A percentile compares a stretch with the other conserved stretches of the same genome.
Evolutionary conservation across 352 stramenopile genomes (phyloP).

Genomic region (Globisporangium acanthophoron): DNA sequence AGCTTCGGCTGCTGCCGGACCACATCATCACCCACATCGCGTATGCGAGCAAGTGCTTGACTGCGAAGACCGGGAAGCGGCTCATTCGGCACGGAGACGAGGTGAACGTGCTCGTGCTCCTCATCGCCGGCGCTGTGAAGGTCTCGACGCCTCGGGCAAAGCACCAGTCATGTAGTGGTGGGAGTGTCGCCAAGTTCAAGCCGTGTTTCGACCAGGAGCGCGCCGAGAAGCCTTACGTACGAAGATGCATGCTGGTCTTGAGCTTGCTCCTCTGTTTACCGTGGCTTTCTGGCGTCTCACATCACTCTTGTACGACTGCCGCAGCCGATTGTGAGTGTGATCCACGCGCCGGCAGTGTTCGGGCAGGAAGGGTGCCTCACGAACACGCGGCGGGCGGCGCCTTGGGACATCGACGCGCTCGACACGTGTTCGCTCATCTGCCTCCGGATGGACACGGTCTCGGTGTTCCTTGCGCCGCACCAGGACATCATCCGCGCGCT

Average conservation of each 20-base stretch:
- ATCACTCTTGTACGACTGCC: background rate
- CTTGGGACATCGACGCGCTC: conserved; percentile 58
- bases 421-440: conserved; percentile 56
- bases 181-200: conserved; percentile 3
- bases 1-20: conserved; percentile 37
- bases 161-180: background rate
- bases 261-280: background rate
- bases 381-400: conserved; percentile 28
- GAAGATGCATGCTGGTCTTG: background rate
- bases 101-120: conserved; percentile 52
- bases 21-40: conserved; percentile 55
- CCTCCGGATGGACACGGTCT: conserved; percentile 49
- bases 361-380: conserved; percentile 52
- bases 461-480: conserved; percentile 44
- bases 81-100: conserved; percentile 51
- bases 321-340: conserved; percentile 47
- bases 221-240: conserved; percentile 7
- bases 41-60: conserved; percentile 49
- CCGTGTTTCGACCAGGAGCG: conserved; percentile 6
- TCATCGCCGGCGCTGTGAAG: conserved; percentile 64
- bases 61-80: conserved; percentile 29
- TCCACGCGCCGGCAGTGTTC: conserved; percentile 62
- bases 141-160: conserved; percentile 27
- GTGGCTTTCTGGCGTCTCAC: background rate
- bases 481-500: conserved; percentile 47